These are phyloP conservation scores for Cercospora janseana DNA, from an alignment of 2,329 filamentous ascomycete genomes.

Conservation along the genomic window DNA sequence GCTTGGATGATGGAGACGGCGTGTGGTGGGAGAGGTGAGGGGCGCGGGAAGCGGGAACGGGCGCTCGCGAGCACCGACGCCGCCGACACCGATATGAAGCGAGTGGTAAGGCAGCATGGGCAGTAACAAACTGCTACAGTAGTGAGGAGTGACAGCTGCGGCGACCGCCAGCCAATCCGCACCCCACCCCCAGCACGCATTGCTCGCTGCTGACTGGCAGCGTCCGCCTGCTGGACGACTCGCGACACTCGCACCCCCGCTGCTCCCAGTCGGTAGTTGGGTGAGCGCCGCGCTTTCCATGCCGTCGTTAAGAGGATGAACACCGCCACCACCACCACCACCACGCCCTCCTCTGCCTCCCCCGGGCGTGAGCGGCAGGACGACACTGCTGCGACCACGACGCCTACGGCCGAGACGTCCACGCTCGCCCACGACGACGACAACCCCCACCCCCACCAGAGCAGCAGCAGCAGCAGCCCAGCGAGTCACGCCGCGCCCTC, in stretches of 20 bases:
- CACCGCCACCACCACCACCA: neutral
- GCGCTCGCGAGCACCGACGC: neutral
- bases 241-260: neutral
- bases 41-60: neutral
- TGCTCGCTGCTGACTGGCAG: neutral
- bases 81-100: neutral
- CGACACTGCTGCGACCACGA: neutral
- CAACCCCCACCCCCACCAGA: too few relatives aligned
- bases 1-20: neutral
- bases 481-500: too few relatives aligned
- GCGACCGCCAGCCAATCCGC: neutral
- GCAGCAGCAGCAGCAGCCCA: neutral
- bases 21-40: neutral
- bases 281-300: slow-evolving; percentile 1
- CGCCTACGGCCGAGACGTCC: neutral
- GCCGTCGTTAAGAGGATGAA: slow-evolving; percentile 3
- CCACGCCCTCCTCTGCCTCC: neutral
- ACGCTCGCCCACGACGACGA: too few relatives aligned
- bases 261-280: neutral
- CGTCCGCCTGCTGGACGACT: neutral
- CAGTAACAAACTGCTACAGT: too few relatives aligned
- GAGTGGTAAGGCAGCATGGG: neutral
- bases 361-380: neutral
- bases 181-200: neutral
- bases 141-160: neutral